Evolutionary conservation across 1,284 basidiomycete genomes (phyloP).

Genomic region (Trichosporon faecale): DNA sequence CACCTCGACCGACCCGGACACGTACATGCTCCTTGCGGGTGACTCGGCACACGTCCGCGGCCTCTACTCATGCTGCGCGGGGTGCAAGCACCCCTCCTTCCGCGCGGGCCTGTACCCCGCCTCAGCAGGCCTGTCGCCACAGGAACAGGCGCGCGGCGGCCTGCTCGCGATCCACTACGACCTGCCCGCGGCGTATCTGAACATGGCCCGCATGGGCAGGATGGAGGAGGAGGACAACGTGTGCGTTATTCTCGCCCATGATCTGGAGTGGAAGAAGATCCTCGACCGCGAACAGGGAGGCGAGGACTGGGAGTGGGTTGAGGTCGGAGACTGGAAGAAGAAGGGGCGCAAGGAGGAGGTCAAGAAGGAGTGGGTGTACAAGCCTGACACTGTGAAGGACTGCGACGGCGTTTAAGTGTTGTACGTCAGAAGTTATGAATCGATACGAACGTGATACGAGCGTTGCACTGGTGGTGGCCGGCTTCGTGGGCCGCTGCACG

Average conservation of each 20-base stretch:
- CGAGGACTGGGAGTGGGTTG: conserved; percentile 22
- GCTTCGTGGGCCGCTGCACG: too few relatives aligned
- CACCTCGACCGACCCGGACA: conserved; percentile 18
- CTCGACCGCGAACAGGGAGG: conserved; percentile 15
- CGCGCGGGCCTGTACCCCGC: conserved; percentile 22
- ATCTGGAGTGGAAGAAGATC: conserved; percentile 26
- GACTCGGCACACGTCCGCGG: conserved; percentile 25
- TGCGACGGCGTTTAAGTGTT: not conserved
- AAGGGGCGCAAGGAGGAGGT: conserved; percentile 19
- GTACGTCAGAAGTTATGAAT: not conserved
- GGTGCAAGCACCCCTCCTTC: conserved; percentile 19
- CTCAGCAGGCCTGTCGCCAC: conserved; percentile 17
- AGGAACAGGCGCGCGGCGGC: conserved; percentile 16
- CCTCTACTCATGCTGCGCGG: conserved; percentile 25
- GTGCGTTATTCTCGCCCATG: conserved; percentile 22
- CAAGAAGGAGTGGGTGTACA: conserved; percentile 20
- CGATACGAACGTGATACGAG: too few relatives aligned
- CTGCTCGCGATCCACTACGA: conserved; percentile 25
- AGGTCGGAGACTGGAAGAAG: conserved; percentile 22
- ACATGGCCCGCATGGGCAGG: conserved; percentile 25
- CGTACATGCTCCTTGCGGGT: conserved; percentile 24
- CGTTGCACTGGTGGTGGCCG: too few relatives aligned
- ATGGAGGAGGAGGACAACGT: conserved; percentile 28
- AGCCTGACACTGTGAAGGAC: not conserved
- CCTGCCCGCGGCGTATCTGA: conserved; percentile 21